Percentiles rank a stretch among this genome's conserved stretches.
Conservation (phyloP, 2,329 filamentous ascomycete genomes). For the Talaromyces sp. region DNA sequence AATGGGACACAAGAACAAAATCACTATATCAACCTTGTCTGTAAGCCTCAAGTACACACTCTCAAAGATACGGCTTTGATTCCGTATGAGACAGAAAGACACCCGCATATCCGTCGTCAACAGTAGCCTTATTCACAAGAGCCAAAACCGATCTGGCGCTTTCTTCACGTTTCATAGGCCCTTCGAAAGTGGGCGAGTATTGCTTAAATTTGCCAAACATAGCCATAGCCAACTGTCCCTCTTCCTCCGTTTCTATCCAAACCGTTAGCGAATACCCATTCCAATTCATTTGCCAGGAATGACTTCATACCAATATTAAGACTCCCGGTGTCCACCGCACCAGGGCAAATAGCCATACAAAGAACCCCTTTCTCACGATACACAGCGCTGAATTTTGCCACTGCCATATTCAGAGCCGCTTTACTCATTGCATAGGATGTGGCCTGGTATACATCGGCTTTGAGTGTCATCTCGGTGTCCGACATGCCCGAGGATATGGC, state of each 20-base stretch:
- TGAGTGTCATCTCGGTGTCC: constrained; percentile 47
- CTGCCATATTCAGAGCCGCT: constrained; percentile 53
- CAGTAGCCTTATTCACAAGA: constrained; percentile 39
- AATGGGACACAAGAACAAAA: too few species aligned
- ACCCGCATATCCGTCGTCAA: constrained; percentile 50
- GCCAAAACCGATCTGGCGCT: constrained; percentile 34
- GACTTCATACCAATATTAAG: constrained; percentile 24
- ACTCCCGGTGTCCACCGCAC: constrained; percentile 50
- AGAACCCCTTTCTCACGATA: constrained; percentile 53
- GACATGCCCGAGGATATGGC: constrained; percentile 51
- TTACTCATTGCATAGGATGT: constrained; percentile 52
- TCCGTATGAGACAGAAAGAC: constrained; percentile 54
- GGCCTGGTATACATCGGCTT: constrained; percentile 36
- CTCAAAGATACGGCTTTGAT: constrained; percentile 48
- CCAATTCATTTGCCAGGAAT: constrained; percentile 19
- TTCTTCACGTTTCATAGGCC: constrained; percentile 35
- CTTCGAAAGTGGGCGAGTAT: constrained; percentile 42
- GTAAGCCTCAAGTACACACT: not conserved
- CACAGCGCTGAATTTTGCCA: constrained; percentile 55
- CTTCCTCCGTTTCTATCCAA: constrained; percentile 13
- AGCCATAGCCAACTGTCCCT: constrained; percentile 11
- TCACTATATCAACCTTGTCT: too few species aligned
- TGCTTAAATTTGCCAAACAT: constrained; percentile 28
- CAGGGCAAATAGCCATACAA: constrained; percentile 55
- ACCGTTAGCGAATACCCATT: not conserved